Conservation (phyloP, 2,329 filamentous ascomycete genomes). For the Grosmannia penicillata region DNA sequence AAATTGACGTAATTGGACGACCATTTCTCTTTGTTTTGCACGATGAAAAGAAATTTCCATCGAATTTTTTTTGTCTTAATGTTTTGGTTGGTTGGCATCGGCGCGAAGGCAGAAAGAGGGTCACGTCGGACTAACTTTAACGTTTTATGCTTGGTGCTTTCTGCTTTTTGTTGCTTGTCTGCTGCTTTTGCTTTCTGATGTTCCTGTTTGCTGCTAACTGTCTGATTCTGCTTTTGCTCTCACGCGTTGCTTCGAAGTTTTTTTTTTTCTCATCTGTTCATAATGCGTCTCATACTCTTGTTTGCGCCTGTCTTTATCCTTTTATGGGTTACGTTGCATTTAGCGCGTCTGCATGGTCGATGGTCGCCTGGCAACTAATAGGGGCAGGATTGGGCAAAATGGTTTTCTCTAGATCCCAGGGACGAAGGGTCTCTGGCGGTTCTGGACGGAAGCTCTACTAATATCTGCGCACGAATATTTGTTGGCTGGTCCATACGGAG, state of each 20-base stretch:
- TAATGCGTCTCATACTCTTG: conserved; percentile 11
- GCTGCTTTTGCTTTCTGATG: background rate
- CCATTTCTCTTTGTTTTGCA: conserved; percentile 26
- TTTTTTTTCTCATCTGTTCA: conserved; percentile 14
- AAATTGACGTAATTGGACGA: conserved; percentile 37
- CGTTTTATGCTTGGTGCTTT: conserved; percentile 1
- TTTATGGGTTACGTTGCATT: conserved; percentile 7
- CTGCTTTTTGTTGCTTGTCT: conserved; percentile 3
- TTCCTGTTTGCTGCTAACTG: too few relatives aligned
- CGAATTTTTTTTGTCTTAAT: conserved; percentile 7
- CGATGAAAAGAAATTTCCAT: too few relatives aligned
- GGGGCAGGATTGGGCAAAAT: conserved; percentile 21
- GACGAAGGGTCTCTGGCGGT: conserved; percentile 17
- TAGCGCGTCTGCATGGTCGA: conserved; percentile 15
- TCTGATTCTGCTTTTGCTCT: conserved; percentile 9
- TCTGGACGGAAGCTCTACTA: conserved; percentile 15
- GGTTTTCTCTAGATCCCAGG: conserved; percentile 23
- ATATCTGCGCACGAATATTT: conserved; percentile 26
- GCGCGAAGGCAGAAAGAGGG: conserved; percentile 8
- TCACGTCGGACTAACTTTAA: conserved; percentile 3
- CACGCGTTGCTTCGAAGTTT: too few relatives aligned
- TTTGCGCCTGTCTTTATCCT: background rate
- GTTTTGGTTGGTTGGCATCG: conserved; percentile 8
- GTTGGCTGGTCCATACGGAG: conserved; percentile 38
- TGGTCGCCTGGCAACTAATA: conserved; percentile 29